Evolutionary conservation across 495 filamentous ascomycete genomes (phyloP), one percentile per base, ranked within the genome.

Genomic region (Aspergillus carlsbadensis): DNA sequence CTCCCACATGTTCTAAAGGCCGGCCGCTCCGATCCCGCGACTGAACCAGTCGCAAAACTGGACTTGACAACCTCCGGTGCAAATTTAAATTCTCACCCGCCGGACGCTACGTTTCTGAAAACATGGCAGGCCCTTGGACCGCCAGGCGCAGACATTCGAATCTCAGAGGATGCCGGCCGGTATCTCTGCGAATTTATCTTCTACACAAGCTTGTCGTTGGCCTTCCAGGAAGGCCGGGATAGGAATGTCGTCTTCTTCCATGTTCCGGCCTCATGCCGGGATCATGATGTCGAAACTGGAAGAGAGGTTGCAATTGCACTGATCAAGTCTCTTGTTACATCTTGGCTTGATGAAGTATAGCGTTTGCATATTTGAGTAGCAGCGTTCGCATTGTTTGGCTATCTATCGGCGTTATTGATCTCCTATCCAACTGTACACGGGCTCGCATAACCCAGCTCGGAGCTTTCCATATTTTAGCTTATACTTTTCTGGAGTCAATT

Each of bases 121-220:
- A 52, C 58, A 11, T 77, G 76, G 73, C 70, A 68, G 48, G 57
- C 60, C 0, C 59, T 70, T 34, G 65, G 61, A 0, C 66, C 68
- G 10, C 54, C 58, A 15, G 72, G 75, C 13, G 60, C 78, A 21
- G 85, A 89, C 58, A 63, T 90, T 1, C 77, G 83, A 6, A 72
- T 87, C 11, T 90, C 87, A 5, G 82, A 86, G 40, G 87, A 95
- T 64, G 87, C 91, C 0, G 91, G 91, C 0, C 85, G 82, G 41
- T 96, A 87, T 64, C 74, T 93, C 14, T 96, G 91, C 67, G 91
- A 93, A 61, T 96, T 92, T 65, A 92, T 88, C 45, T 94, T 89
- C 70, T 95, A 85, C 72, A 86, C 86, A 6, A 89, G 83, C 58
- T 62, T 96, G 66, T 79, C 85, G 17, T 67, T 72, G 55, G 71